Evolutionary conservation across 2,329 filamentous ascomycete species (phyloP).

Genomic region (Didymella glomerata): DNA sequence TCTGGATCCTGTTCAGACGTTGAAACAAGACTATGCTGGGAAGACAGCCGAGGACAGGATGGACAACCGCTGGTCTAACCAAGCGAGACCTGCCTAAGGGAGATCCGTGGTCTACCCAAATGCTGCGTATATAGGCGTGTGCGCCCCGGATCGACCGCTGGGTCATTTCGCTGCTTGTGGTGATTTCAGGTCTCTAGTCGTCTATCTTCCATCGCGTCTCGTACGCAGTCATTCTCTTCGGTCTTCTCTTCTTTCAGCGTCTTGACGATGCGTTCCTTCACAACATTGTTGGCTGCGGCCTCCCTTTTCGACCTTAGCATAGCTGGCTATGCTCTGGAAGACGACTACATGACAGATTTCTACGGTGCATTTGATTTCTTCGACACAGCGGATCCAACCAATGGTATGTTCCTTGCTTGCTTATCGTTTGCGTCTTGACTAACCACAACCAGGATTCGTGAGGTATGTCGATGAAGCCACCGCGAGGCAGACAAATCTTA

Average conservation of each 20-base stretch:
- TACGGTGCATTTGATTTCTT: constrained; percentile 58
- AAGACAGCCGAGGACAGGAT: constrained; percentile 16
- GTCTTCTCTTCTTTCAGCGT: constrained; percentile 30
- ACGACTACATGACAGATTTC: constrained; percentile 55
- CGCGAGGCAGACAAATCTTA: constrained; percentile 53
- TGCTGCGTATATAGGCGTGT: constrained; percentile 20
- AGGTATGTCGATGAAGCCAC: constrained; percentile 52
- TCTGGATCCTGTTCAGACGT: constrained; percentile 29
- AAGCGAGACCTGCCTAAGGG: constrained; percentile 6
- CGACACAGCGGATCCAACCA: constrained; percentile 55
- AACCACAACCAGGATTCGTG: constrained; percentile 44
- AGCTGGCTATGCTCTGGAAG: constrained; percentile 53
- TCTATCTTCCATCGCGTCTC: constrained; percentile 43
- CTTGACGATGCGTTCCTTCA: constrained; percentile 48
- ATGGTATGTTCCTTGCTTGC: constrained; percentile 38
- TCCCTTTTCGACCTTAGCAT: constrained; percentile 45
- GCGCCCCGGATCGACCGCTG: constrained; percentile 19
- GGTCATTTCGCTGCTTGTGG: constrained; percentile 29
- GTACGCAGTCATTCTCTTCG: constrained; percentile 40
- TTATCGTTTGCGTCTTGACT: background rate
- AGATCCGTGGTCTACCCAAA: constrained; percentile 3
- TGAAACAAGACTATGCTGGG: constrained; percentile 29
- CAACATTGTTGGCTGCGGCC: constrained; percentile 47
- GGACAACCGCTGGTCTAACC: constrained; percentile 12
- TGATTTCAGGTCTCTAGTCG: constrained; percentile 30